phyloP scores from a whole-genome alignment of 2,329 filamentous ascomycete species.

The Simplicillium aogashimaense region DNA sequence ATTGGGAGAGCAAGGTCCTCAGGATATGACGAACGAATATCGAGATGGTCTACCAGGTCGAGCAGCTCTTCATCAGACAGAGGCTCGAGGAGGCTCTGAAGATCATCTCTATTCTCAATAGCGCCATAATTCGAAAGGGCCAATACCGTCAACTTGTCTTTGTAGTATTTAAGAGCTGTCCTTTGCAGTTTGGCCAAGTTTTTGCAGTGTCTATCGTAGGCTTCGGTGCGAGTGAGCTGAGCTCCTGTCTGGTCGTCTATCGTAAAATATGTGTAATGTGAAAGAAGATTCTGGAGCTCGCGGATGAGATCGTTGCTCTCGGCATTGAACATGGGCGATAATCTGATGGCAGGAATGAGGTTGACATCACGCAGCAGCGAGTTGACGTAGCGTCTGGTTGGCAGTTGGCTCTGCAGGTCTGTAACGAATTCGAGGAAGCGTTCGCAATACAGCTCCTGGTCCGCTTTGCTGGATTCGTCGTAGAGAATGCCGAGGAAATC shows the following conservation, averaged over 20 bases:
- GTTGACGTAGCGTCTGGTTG: constrained; percentile 89
- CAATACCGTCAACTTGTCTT: constrained; percentile 81
- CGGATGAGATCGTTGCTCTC: constrained; percentile 68
- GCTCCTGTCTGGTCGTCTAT: constrained; percentile 85
- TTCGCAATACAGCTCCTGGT: constrained; percentile 76
- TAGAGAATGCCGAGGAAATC: constrained; percentile 75
- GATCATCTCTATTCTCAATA: constrained; percentile 69
- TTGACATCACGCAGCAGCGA: constrained; percentile 79
- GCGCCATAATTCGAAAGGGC: constrained; percentile 88
- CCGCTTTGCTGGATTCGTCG: constrained; percentile 37
- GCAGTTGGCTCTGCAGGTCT: constrained; percentile 86
- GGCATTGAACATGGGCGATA: constrained; percentile 70
- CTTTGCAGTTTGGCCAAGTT: constrained; percentile 71
- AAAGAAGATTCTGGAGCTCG: constrained; percentile 70
- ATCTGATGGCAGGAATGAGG: constrained; percentile 62
- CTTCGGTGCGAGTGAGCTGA: constrained; percentile 61
- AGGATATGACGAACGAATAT: constrained; percentile 77
- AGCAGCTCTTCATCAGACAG: constrained; percentile 67
- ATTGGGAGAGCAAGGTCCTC: constrained; percentile 53
- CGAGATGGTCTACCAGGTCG: constrained; percentile 58
- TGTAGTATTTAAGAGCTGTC: constrained; percentile 70
- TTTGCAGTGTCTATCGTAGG: constrained; percentile 72
- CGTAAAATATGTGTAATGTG: constrained; percentile 79
- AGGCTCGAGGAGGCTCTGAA: constrained; percentile 63
- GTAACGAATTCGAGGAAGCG: constrained; percentile 86